Percentiles rank a stretch among this genome's conserved stretches.
phyloP scores from a whole-genome alignment of 2,329 filamentous ascomycete species.

The Akanthomyces muscarius region DNA sequence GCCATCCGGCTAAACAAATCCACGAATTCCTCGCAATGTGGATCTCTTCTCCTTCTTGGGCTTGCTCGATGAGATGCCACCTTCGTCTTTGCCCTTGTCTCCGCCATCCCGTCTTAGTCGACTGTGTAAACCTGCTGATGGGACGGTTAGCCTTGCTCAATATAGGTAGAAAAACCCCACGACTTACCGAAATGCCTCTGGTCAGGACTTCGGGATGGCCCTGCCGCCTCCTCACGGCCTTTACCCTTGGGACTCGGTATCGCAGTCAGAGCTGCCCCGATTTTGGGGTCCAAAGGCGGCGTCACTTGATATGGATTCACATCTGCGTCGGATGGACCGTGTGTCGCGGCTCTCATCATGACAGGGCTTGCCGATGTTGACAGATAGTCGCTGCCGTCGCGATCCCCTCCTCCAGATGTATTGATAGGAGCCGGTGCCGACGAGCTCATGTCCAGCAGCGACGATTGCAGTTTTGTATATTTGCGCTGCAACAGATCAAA shows the following conservation, averaged over 20 bases:
- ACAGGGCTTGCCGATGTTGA: conserved; percentile 37
- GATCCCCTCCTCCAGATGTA: conserved; percentile 19
- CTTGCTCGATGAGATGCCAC: conserved; percentile 26
- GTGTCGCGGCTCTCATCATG: conserved; percentile 34
- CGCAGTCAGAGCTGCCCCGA: conserved; percentile 26
- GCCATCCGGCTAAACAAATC: conserved; percentile 29
- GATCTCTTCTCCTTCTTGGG: conserved; percentile 36
- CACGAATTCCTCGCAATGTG: conserved; percentile 39
- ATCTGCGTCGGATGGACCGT: conserved; percentile 42
- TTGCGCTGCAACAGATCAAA: conserved; percentile 47
- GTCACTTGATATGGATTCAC: conserved; percentile 41
- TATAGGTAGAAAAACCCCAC: neutral
- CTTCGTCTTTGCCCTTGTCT: conserved; percentile 43
- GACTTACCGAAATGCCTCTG: conserved; percentile 40
- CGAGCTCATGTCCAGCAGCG: conserved; percentile 45
- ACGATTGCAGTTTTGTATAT: conserved; percentile 49
- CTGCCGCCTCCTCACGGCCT: conserved; percentile 23
- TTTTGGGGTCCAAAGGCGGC: conserved; percentile 37
- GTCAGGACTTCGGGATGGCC: conserved; percentile 33
- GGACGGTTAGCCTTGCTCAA: neutral
- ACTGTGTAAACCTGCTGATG: conserved; percentile 46
- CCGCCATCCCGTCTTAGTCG: conserved; percentile 45
- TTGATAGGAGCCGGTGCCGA: conserved; percentile 26
- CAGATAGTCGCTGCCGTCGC: conserved; percentile 32
- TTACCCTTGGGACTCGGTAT: conserved; percentile 31